Conservation (phyloP, 164 flowering plant genomes). For the Litsea cubeba region DNA sequence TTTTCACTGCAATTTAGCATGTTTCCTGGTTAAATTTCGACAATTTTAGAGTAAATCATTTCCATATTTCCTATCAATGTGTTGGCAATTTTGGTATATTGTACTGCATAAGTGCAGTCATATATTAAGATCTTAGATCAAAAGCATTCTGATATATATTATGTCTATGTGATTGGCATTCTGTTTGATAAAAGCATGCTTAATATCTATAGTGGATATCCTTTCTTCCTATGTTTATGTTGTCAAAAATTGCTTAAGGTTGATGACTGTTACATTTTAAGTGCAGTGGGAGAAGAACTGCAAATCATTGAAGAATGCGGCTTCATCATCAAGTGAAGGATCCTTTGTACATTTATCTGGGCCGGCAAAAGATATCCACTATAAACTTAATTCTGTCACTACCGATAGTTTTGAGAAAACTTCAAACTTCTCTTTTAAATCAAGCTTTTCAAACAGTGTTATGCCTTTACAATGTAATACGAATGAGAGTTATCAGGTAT, state of each 20-base stretch:
- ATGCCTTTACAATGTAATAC: slow-evolving; percentile 83
- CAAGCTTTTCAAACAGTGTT: slow-evolving; percentile 56
- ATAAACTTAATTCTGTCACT: slow-evolving; percentile 38
- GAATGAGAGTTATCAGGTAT: slow-evolving; percentile 70
- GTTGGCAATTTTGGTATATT: not conserved
- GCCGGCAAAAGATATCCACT: slow-evolving; percentile 79
- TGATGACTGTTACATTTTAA: slow-evolving; percentile 3
- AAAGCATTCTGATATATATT: not conserved
- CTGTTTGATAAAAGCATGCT: not conserved
- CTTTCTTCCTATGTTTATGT: not conserved
- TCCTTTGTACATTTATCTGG: slow-evolving; percentile 19
- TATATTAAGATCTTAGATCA: not conserved
- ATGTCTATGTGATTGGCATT: not conserved
- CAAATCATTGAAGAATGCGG: slow-evolving; percentile 33
- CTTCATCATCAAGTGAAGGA: slow-evolving; percentile 23
- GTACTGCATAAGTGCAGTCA: not conserved
- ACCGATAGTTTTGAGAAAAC: slow-evolving; percentile 36
- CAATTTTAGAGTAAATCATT: not conserved
- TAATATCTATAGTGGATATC: not conserved
- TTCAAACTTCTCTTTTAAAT: slow-evolving; percentile 29
- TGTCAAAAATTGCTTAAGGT: not conserved
- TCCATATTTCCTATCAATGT: not conserved
- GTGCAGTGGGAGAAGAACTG: slow-evolving; percentile 81
- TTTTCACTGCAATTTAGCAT: not conserved
- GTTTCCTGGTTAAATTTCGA: not conserved